Evolutionary conservation across 78 protist genomes (phyloP).

Genomic region (Planoprotostelium fungivorum): DNA sequence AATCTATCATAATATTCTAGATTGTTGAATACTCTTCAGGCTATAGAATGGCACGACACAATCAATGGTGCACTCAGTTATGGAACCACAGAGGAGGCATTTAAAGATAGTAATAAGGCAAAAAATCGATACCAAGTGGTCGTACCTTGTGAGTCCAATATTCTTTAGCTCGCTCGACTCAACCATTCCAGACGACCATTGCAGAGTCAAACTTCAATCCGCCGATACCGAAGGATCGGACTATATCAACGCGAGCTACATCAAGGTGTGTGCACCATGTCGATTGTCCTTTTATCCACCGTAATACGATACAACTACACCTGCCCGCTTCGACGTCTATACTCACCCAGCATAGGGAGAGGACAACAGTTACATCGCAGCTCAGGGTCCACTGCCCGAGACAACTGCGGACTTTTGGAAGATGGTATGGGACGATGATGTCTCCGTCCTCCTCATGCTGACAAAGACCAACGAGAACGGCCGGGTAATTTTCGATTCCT

Average conservation of each 20-base stretch:
- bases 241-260: constrained; percentile 75
- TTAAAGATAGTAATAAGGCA: background rate
- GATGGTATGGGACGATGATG: constrained; percentile 71
- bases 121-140: background rate
- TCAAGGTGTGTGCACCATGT: constrained; percentile 33
- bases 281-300: background rate
- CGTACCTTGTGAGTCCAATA: background rate
- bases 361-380: constrained; percentile 60
- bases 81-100: background rate
- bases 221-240: constrained; percentile 33
- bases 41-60: background rate
- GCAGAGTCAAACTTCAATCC: background rate
- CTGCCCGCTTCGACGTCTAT: background rate
- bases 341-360: constrained; percentile 10
- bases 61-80: background rate
- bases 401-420: constrained; percentile 79
- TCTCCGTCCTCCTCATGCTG: constrained; percentile 64
- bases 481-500: background rate
- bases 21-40: no score
- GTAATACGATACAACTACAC: background rate
- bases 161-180: background rate
- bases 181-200: background rate
- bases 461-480: constrained; percentile 49
- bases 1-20: no score
- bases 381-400: constrained; percentile 74